phyloP scores from a whole-genome alignment of 768 basidiomycete species.

The Porphyrellus cyaneotinctus region DNA sequence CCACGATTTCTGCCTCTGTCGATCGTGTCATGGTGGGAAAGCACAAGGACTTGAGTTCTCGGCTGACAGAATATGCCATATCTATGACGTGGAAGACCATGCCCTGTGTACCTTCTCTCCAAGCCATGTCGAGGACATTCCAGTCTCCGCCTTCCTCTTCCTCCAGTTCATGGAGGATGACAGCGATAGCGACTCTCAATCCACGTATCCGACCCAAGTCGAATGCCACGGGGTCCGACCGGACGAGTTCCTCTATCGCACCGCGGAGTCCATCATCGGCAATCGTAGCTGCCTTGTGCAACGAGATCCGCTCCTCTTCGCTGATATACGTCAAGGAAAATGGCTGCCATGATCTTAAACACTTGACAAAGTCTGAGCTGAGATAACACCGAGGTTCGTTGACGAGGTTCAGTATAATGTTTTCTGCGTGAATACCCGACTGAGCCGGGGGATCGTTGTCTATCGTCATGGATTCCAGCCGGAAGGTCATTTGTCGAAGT shows the following conservation, averaged over 20 bases:
- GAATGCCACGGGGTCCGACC: slow-evolving; percentile 29
- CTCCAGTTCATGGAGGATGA: slow-evolving; percentile 50
- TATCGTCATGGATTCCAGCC: slow-evolving; percentile 68
- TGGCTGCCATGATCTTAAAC: slow-evolving; percentile 57
- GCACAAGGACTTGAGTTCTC: slow-evolving; percentile 55
- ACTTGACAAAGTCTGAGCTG: slow-evolving; percentile 52
- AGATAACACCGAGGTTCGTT: slow-evolving; percentile 59
- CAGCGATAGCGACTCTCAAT: slow-evolving; percentile 59
- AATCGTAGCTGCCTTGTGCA: slow-evolving; percentile 62
- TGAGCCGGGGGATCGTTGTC: slow-evolving; percentile 58
- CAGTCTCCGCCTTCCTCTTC: slow-evolving; percentile 52
- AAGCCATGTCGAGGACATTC: slow-evolving; percentile 51
- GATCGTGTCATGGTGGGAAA: slow-evolving; percentile 35
- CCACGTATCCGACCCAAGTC: slow-evolving; percentile 50
- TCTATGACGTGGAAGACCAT: slow-evolving; percentile 55
- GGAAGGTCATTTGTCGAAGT: slow-evolving; percentile 65
- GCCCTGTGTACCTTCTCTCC: slow-evolving; percentile 58
- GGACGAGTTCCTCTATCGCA: slow-evolving; percentile 57
- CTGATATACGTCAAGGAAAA: slow-evolving; percentile 59
- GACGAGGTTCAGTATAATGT: slow-evolving; percentile 57
- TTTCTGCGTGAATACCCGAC: slow-evolving; percentile 65
- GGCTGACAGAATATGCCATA: slow-evolving; percentile 43
- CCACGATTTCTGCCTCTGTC: slow-evolving; percentile 40
- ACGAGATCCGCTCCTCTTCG: slow-evolving; percentile 52
- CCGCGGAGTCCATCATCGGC: slow-evolving; percentile 62